These are phyloP conservation scores for Akanthomyces uredinophilus DNA, from an alignment of 2,329 filamentous ascomycete species.

Conservation along the genomic window DNA sequence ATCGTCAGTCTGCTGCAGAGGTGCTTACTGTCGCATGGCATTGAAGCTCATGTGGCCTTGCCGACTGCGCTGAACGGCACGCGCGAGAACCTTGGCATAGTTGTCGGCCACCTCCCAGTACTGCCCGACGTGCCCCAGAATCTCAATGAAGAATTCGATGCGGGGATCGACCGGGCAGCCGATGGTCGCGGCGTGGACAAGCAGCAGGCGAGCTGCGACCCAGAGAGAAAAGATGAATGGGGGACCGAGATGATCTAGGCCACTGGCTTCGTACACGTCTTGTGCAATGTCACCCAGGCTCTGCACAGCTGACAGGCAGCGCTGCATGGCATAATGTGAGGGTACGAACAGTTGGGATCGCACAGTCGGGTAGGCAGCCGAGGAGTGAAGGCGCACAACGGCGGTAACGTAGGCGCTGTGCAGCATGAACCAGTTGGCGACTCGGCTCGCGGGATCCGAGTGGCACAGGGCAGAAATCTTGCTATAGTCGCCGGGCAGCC, in stretches of 20 bases:
- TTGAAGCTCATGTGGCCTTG: slow-evolving; percentile 33
- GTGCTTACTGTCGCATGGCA: slow-evolving; percentile 36
- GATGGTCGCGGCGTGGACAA: slow-evolving; percentile 37
- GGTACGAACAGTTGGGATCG: slow-evolving; percentile 38
- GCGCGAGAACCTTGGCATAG: slow-evolving; percentile 36
- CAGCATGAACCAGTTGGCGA: slow-evolving; percentile 44
- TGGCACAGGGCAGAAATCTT: slow-evolving; percentile 41
- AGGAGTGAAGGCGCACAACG: slow-evolving; percentile 39
- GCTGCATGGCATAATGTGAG: slow-evolving; percentile 40
- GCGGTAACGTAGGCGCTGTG: slow-evolving; percentile 41
- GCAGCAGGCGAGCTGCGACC: slow-evolving; percentile 36
- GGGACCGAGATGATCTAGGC: slow-evolving; percentile 37
- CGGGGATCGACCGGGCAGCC: slow-evolving; percentile 33
- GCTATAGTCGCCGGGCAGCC: slow-evolving; percentile 39
- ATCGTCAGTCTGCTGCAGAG: background rate
- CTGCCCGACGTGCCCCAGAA: slow-evolving; percentile 35
- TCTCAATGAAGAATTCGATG: slow-evolving; percentile 41
- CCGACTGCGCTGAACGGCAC: slow-evolving; percentile 33
- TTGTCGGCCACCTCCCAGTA: slow-evolving; percentile 41
- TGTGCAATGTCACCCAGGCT: slow-evolving; percentile 39
- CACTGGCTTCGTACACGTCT: slow-evolving; percentile 39
- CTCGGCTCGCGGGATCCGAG: slow-evolving; percentile 39
- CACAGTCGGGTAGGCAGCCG: slow-evolving; percentile 37
- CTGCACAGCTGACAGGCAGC: slow-evolving; percentile 39
- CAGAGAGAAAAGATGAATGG: slow-evolving; percentile 42